phyloP scores from a whole-genome alignment of 208 protist species.

The Trypanosoma rangeli region DNA sequence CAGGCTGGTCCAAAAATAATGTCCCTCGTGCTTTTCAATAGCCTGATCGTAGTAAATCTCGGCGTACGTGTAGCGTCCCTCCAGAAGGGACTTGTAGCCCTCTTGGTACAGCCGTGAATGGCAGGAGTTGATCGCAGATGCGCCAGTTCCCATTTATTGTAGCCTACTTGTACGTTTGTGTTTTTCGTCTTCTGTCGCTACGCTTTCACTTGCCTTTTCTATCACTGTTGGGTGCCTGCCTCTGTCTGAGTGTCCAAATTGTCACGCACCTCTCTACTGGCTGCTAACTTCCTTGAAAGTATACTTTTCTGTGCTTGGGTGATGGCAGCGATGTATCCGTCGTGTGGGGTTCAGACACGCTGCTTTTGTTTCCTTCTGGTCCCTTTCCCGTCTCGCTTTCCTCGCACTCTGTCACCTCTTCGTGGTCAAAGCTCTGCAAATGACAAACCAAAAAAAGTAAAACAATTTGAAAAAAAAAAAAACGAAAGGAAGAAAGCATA shows the following conservation, averaged over 20 bases:
- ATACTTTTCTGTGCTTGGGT: not conserved
- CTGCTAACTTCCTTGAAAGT: not conserved
- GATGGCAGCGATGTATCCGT: not conserved
- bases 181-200: too few species aligned
- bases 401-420: not conserved
- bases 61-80: conserved; percentile 50
- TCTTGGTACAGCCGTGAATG: conserved; percentile 37
- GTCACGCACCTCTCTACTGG: too few species aligned
- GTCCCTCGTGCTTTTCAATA: conserved; percentile 37
- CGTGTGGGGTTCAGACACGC: not conserved
- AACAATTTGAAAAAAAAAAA: not conserved
- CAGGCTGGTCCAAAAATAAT: conserved; percentile 31
- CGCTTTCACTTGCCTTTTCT: too few species aligned
- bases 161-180: not conserved
- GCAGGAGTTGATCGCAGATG: conserved; percentile 22
- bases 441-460: not conserved
- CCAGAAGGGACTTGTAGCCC: conserved; percentile 30
- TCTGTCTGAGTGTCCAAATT: too few species aligned
- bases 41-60: conserved; percentile 49
- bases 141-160: conserved; percentile 22
- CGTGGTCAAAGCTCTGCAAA: not conserved
- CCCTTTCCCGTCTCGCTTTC: not conserved
- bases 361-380: not conserved
- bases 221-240: not conserved
- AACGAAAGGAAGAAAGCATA: not conserved